phyloP scores from a whole-genome alignment of 2,329 filamentous ascomycete species.

The Periconia sp. region DNA sequence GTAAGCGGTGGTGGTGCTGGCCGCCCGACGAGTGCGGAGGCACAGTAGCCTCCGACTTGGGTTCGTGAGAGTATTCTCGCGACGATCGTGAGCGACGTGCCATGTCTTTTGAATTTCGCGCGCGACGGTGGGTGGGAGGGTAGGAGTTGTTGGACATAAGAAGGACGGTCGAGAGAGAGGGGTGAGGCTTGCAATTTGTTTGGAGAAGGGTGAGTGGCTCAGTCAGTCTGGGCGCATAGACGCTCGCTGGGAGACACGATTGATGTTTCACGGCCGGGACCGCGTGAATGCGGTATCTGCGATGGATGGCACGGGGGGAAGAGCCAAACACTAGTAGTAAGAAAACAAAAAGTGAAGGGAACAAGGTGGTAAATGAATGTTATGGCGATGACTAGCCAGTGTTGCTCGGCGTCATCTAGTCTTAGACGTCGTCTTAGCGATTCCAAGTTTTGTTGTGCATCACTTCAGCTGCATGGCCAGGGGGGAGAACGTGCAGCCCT shows the following conservation, averaged over 20 bases:
- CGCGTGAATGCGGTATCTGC: neutral
- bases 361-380: neutral
- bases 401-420: neutral
- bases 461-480: neutral
- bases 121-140: neutral
- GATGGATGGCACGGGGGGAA: neutral
- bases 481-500: neutral
- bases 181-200: neutral
- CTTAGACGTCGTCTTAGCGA: neutral
- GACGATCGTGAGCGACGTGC: slow-evolving; percentile 13
- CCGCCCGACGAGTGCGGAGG: slow-evolving; percentile 12
- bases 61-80: slow-evolving; percentile 24
- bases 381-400: neutral
- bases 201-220: neutral
- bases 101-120: slow-evolving; percentile 3
- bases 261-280: neutral
- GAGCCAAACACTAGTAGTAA: neutral
- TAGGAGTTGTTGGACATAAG: neutral
- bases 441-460: slow-evolving; percentile 1
- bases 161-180: neutral
- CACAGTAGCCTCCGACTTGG: slow-evolving; percentile 20
- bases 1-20: slow-evolving; percentile 12
- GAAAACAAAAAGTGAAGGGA: neutral
- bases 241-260: too few relatives aligned
- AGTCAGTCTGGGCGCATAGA: neutral